phyloP scores from a whole-genome alignment of 1,284 basidiomycete species.

The Microbotryum scabiosae region DNA sequence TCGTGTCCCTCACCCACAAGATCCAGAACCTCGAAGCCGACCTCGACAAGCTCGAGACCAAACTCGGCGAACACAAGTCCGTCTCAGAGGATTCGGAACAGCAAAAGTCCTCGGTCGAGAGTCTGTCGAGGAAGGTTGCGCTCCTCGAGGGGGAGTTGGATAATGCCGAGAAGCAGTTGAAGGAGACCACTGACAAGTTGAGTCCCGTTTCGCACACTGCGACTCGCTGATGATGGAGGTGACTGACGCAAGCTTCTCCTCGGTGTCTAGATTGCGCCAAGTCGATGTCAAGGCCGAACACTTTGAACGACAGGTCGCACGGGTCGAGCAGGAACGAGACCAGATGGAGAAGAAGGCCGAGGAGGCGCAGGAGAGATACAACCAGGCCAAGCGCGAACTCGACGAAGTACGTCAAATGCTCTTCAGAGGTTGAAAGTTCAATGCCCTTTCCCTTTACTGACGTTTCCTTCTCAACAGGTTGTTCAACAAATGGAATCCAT shows the following conservation, averaged over 20 bases:
- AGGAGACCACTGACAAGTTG: constrained; percentile 94
- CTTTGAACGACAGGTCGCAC: constrained; percentile 85
- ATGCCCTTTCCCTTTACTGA: too few species aligned
- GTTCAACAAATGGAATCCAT: constrained; percentile 28
- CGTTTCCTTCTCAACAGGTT: constrained; percentile 7
- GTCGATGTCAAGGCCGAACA: constrained; percentile 99
- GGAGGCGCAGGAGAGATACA: constrained; percentile 59
- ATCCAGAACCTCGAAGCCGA: constrained; percentile 61
- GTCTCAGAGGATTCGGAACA: constrained; percentile 63
- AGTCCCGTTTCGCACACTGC: constrained; percentile 38
- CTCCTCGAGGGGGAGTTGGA: constrained; percentile 94
- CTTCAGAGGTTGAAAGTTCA: neutral
- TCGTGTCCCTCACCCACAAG: constrained; percentile 72
- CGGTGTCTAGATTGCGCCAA: constrained; percentile 73
- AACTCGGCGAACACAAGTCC: constrained; percentile 62
- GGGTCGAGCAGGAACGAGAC: constrained; percentile 85
- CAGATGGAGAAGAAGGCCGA: constrained; percentile 91
- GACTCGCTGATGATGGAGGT: neutral
- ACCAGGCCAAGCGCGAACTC: constrained; percentile 69
- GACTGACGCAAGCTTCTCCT: neutral
- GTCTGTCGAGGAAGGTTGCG: constrained; percentile 73
- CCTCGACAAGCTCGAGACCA: constrained; percentile 67
- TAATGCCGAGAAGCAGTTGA: constrained; percentile 88
- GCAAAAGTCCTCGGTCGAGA: constrained; percentile 67
- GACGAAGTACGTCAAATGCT: constrained; percentile 67